Evolutionary conservation across 805 yeast species (phyloP).

Genomic region (Candida cerambycidarum): DNA sequence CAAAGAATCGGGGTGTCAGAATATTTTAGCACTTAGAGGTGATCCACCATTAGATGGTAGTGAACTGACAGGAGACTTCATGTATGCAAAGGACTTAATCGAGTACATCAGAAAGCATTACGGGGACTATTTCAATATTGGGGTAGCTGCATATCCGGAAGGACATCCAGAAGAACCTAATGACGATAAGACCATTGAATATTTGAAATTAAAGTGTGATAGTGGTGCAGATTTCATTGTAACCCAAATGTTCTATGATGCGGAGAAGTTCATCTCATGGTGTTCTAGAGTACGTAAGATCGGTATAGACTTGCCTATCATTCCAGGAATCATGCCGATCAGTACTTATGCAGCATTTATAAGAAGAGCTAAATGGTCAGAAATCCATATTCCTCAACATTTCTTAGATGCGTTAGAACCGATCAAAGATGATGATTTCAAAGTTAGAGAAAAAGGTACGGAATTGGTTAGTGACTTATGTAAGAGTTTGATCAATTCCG

Average conservation of each 20-base stretch:
- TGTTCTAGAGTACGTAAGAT: slow-evolving; percentile 63
- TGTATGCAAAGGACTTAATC: slow-evolving; percentile 85
- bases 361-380: slow-evolving; percentile 94
- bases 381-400: slow-evolving; percentile 72
- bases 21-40: slow-evolving; percentile 91
- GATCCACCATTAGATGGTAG: slow-evolving; percentile 85
- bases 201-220: slow-evolving; percentile 84
- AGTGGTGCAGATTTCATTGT: slow-evolving; percentile 92
- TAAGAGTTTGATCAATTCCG: slow-evolving; percentile 62
- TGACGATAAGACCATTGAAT: slow-evolving; percentile 51
- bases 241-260: slow-evolving; percentile 97
- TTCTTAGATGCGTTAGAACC: slow-evolving; percentile 73
- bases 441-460: slow-evolving; percentile 84
- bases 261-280: slow-evolving; percentile 82
- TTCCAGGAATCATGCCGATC: slow-evolving; percentile 99
- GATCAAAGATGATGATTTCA: slow-evolving; percentile 84
- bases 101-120: slow-evolving; percentile 69
- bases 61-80: slow-evolving; percentile 79
- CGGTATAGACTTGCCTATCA: slow-evolving; percentile 82
- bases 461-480: slow-evolving; percentile 85
- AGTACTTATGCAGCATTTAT: slow-evolving; percentile 91
- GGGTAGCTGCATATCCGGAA: slow-evolving; percentile 97
- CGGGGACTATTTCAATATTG: slow-evolving; percentile 89
- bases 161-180: slow-evolving; percentile 86
- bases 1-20: slow-evolving; percentile 88